phyloP scores from a whole-genome alignment of 176 grass and related monocot species.

The Lolium rigidum region DNA sequence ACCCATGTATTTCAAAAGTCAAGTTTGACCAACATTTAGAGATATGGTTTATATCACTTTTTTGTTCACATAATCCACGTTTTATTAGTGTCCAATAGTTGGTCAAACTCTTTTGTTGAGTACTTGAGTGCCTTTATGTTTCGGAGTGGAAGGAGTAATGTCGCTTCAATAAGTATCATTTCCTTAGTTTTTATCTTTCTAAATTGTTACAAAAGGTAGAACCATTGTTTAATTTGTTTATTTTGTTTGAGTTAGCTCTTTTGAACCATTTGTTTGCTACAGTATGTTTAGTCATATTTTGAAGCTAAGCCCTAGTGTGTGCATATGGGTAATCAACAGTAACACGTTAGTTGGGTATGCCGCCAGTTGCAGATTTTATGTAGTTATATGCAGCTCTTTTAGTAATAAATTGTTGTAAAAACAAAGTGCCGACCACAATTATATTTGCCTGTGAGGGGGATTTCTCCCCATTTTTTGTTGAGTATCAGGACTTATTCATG shows the following conservation, averaged over 20 bases:
- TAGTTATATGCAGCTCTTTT: neutral
- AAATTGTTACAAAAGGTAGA: neutral
- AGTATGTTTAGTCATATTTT: neutral
- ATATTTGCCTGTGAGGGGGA: neutral
- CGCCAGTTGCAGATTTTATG: slow-evolving; percentile 1
- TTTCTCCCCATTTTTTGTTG: neutral
- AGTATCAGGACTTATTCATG: neutral
- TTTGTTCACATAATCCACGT: neutral
- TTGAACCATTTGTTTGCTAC: neutral
- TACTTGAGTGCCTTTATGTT: neutral
- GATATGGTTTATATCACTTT: neutral
- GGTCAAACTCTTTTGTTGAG: neutral
- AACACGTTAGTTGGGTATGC: neutral
- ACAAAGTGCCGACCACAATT: neutral
- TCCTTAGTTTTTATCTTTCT: neutral
- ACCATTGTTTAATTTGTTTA: neutral
- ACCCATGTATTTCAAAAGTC: neutral
- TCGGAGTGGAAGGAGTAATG: neutral
- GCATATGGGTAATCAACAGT: neutral
- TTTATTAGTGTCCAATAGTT: neutral
- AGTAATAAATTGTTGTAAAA: neutral
- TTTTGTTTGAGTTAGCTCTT: neutral
- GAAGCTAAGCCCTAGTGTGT: slow-evolving; percentile 1
- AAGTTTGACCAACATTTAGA: neutral
- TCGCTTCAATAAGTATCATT: neutral